Conservation (phyloP, 768 basidiomycete species). For the Mycena galericulata region DNA sequence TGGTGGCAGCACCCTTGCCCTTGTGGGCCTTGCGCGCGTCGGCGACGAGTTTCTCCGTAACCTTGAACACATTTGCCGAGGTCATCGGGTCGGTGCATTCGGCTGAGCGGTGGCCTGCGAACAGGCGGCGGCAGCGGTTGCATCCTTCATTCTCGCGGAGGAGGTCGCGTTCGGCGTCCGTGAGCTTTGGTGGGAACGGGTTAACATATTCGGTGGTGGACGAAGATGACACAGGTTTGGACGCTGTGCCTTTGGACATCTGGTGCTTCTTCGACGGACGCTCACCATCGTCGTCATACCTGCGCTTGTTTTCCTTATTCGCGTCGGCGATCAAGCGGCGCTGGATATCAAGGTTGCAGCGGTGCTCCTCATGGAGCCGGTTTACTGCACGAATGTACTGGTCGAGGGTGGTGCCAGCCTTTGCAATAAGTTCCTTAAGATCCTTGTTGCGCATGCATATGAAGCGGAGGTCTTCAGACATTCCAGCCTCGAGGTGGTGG, state of each 20-base stretch:
- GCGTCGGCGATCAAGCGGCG: neutral
- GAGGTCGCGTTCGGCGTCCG: neutral
- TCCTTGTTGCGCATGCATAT: no score
- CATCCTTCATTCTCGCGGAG: neutral
- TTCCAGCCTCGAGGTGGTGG: neutral
- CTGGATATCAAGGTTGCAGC: no score
- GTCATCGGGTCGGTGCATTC: neutral
- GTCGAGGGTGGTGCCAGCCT: no score
- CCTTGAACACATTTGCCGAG: neutral
- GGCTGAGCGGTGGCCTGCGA: neutral
- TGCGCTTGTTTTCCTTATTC: constrained; percentile 2
- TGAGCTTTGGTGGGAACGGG: neutral
- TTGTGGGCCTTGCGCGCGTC: neutral
- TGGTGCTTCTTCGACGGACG: neutral
- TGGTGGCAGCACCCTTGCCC: neutral
- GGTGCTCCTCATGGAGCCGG: no score
- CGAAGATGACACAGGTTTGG: neutral
- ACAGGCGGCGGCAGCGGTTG: neutral
- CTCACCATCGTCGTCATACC: neutral
- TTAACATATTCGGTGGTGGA: no score
- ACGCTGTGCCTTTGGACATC: neutral
- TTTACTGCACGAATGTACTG: no score
- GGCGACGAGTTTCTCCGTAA: neutral
- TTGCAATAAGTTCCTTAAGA: no score
- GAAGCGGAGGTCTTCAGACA: no score